These are phyloP conservation scores for Citrus inodora DNA, from an alignment of 345 rosid genomes.

Conservation along the genomic window DNA sequence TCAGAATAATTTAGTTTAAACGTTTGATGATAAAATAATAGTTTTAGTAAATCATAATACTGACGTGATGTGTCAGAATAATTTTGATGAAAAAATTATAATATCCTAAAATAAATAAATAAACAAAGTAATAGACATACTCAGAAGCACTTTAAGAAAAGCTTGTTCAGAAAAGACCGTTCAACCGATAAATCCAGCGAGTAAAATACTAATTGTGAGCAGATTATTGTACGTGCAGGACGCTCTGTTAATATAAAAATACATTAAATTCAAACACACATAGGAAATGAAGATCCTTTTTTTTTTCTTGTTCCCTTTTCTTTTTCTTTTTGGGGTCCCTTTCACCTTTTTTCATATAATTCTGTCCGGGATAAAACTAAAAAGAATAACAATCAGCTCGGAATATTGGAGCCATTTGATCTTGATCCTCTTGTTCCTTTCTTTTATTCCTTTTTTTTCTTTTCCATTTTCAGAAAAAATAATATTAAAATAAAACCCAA, in stretches of 20 bases:
- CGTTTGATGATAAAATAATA: too few species aligned
- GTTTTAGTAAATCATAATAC: fast-evolving
- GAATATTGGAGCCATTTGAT: neutral
- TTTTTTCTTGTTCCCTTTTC: too few species aligned
- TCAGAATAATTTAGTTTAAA: too few species aligned
- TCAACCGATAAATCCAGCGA: too few species aligned
- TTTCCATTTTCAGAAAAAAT: neutral
- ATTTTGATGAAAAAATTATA: fast-evolving
- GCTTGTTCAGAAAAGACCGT: too few species aligned
- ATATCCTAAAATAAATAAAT: too few species aligned
- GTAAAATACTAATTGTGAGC: neutral
- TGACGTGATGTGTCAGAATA: too few species aligned
- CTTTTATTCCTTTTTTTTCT: neutral
- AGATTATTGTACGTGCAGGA: neutral
- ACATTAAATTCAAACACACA: neutral
- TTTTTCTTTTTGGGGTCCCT: too few species aligned
- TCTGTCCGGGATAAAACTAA: neutral
- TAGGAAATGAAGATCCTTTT: too few species aligned
- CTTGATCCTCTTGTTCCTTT: neutral
- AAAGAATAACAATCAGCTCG: neutral
- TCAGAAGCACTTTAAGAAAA: too few species aligned
- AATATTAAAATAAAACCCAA: too few species aligned
- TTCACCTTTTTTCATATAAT: neutral
- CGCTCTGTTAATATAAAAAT: neutral
- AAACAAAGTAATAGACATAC: too few species aligned